Percentiles rank a stretch among this genome's conserved stretches.
Evolutionary conservation across 2,329 filamentous ascomycete genomes (phyloP).

Genomic region (Ustulina deusta): DNA sequence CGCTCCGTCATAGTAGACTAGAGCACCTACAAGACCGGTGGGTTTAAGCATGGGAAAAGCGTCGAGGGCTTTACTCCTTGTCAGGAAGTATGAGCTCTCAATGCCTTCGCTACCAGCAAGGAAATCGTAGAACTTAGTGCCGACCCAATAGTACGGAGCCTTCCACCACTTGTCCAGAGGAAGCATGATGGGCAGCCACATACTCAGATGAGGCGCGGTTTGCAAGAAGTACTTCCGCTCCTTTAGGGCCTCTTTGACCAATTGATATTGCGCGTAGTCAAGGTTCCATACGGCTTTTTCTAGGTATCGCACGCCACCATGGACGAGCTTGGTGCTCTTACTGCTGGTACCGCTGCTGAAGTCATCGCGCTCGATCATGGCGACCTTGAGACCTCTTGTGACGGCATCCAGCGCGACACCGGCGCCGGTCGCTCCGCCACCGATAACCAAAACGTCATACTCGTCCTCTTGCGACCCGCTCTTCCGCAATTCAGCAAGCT

Average conservation of each 20-base stretch:
- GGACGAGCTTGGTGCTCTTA: conserved; percentile 83
- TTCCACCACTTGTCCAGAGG: conserved; percentile 82
- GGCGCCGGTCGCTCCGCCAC: conserved; percentile 76
- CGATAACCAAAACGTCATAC: conserved; percentile 78
- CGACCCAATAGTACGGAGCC: conserved; percentile 80
- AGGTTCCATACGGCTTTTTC: conserved; percentile 82
- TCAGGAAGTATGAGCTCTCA: conserved; percentile 89
- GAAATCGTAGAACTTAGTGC: conserved; percentile 86
- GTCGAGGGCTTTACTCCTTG: conserved; percentile 85
- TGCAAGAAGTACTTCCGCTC: conserved; percentile 81
- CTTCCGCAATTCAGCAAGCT: conserved; percentile 71
- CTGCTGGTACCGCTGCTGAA: conserved; percentile 79
- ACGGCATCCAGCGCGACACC: conserved; percentile 79
- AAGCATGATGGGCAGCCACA: conserved; percentile 81
- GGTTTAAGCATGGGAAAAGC: conserved; percentile 90
- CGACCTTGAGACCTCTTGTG: conserved; percentile 77
- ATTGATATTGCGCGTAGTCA: conserved; percentile 78
- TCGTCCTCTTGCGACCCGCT: conserved; percentile 58
- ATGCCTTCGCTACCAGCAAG: conserved; percentile 88
- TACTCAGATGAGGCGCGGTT: conserved; percentile 78
- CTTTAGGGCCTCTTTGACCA: conserved; percentile 78
- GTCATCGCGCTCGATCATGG: conserved; percentile 78
- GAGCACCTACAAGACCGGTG: conserved; percentile 79
- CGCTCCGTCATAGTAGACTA: conserved; percentile 92
- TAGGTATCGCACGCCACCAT: conserved; percentile 79